Base-by-base conservation (phyloP, 768 basidiomycete species). In the Suillus hirtellus region DNA sequence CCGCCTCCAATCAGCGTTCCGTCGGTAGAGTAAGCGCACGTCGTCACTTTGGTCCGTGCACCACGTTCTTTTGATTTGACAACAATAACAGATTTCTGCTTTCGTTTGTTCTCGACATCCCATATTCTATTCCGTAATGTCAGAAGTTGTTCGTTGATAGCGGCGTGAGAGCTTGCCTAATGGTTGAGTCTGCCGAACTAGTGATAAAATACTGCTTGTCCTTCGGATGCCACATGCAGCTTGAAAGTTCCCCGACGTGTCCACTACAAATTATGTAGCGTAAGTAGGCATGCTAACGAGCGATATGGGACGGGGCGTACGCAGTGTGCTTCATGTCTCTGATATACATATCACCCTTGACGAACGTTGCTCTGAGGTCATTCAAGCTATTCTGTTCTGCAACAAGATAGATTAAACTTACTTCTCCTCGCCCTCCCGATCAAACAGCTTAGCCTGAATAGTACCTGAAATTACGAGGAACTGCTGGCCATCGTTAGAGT, bases 321-420 rank as follows among this genome's bases (percentile, higher is more conserved):
- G 90, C 84, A n/a, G 97, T 99, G 72, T 99, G 90, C 76, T 94
- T 94, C 93, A 99, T 96, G 77, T 99, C 97, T 62, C 97, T 90
- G 68, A 99, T 92, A 75, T 99, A 99, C 64, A 92, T 93, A 77
- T 99, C 97, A 40, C 97, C 97, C 78, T 99, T 99, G 72, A 94
- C 82, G 74, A 84, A 90, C 63, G 88, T 88, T 66, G 88, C 86
- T 77, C 91, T 90, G 70, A 62, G 70, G 80, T 82, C 78, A 82
- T 79, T 86, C 74, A 81, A 79, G 76, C 79, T 74, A 81, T 75
- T 69, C 76, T 68, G 70, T 65, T 68, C 70, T 61, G 60, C 63
- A 46, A 59, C 50, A 56, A 53, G 47, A 67, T 59, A 59, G 64
- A 14, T 66, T 58, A 37, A 55, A 86, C 92, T 64, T 78, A 97